These are phyloP conservation scores for Poterioochromonas sp. DNA, from an alignment of 352 stramenopile genomes.

Conservation along the genomic window DNA sequence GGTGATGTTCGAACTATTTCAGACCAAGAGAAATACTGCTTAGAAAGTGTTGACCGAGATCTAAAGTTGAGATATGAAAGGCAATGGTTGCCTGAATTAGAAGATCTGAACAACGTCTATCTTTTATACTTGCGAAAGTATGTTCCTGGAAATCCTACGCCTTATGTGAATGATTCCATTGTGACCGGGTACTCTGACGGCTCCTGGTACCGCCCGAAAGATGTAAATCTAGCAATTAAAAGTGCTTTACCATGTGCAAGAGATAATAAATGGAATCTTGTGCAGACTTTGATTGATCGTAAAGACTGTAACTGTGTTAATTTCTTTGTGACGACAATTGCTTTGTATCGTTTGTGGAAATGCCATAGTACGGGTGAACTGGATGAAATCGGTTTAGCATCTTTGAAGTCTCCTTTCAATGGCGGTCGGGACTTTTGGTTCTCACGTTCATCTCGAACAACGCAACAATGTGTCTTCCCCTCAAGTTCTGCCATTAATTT, in stretches of 20 bases:
- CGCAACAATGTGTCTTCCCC: constrained; percentile 48
- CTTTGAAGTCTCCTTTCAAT: constrained; percentile 41
- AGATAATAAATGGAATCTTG: constrained; percentile 84
- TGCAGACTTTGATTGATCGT: constrained; percentile 68
- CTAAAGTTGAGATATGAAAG: constrained; percentile 51
- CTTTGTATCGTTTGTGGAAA: constrained; percentile 83
- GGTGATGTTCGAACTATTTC: constrained; percentile 64
- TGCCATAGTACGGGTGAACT: constrained; percentile 62
- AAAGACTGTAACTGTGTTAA: constrained; percentile 78
- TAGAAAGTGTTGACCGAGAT: constrained; percentile 70
- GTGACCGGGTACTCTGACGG: constrained; percentile 22
- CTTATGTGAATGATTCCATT: constrained; percentile 28
- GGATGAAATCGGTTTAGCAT: constrained; percentile 53
- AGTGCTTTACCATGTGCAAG: constrained; percentile 69
- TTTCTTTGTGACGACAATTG: constrained; percentile 53
- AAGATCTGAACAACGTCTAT: constrained; percentile 21
- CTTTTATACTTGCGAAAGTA: neutral
- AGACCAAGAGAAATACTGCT: constrained; percentile 76
- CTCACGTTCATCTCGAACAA: constrained; percentile 47
- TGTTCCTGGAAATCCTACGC: neutral
- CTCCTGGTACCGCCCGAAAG: constrained; percentile 36
- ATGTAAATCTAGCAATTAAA: constrained; percentile 54
- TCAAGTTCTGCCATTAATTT: constrained; percentile 45
- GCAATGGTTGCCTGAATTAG: constrained; percentile 43
- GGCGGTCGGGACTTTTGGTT: constrained; percentile 60